A percentile compares a stretch with the other conserved stretches of the same genome.
Conservation (phyloP, 805 yeast genomes). For the Candida taoyuanica region DNA sequence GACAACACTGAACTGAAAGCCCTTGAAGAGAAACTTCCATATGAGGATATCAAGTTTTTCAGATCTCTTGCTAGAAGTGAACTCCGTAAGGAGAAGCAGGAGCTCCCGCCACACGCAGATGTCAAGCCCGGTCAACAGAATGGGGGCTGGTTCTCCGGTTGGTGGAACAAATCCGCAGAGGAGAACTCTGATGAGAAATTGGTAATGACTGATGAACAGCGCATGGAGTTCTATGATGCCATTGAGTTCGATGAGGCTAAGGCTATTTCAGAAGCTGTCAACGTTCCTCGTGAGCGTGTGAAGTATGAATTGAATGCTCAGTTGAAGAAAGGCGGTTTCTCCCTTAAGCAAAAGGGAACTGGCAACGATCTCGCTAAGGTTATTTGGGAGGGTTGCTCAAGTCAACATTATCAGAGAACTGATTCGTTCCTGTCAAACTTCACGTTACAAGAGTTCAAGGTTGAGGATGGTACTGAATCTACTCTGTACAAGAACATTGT, state of each 20-base stretch:
- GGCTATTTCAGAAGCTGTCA: conserved; percentile 45
- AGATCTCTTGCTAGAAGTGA: conserved; percentile 73
- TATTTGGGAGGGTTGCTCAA: conserved; percentile 74
- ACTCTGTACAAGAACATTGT: conserved; percentile 85
- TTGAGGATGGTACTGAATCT: conserved; percentile 80
- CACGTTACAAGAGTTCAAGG: conserved; percentile 72
- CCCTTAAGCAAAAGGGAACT: conserved; percentile 38
- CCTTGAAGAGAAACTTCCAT: conserved; percentile 57
- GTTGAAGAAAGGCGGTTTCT: conserved; percentile 72
- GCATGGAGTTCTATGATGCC: conserved; percentile 85
- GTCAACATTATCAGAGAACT: conserved; percentile 69
- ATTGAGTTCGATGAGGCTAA: conserved; percentile 81
- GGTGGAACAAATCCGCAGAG: conserved; percentile 37
- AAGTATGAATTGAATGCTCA: conserved; percentile 63
- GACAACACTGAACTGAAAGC: conserved; percentile 38
- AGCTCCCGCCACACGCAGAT: conserved; percentile 15
- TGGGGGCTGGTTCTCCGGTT: conserved; percentile 70
- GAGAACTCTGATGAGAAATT: conserved; percentile 35
- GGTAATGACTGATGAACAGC: conserved; percentile 77
- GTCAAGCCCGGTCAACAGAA: conserved; percentile 7
- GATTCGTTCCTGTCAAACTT: conserved; percentile 71
- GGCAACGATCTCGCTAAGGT: conserved; percentile 62
- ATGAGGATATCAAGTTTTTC: conserved; percentile 81
- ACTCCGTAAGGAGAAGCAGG: conserved; percentile 49
- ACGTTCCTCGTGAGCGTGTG: conserved; percentile 69